These are phyloP conservation scores for Berberis thunbergii DNA, from an alignment of 164 flowering plant species.

Conservation along the genomic window DNA sequence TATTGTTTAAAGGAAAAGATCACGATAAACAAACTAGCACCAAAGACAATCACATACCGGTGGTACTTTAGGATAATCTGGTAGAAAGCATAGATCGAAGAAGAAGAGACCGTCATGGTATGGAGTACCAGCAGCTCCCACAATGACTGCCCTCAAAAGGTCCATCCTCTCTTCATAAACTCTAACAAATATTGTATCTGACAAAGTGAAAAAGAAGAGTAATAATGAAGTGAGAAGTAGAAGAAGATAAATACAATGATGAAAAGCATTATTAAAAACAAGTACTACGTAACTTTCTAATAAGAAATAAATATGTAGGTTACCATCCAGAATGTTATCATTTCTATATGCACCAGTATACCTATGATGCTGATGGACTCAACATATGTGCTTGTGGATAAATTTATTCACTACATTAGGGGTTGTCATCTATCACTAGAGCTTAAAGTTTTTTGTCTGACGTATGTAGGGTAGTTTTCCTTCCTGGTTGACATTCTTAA, in stretches of 20 bases:
- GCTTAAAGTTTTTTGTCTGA: no score
- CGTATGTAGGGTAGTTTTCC: no score
- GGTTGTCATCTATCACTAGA: no score
- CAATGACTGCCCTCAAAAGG: slow-evolving; percentile 24
- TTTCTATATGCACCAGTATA: no score
- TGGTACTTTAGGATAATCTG: slow-evolving; percentile 22
- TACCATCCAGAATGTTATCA: no score
- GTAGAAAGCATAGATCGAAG: slow-evolving; percentile 21
- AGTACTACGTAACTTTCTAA: neutral
- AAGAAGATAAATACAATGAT: neutral
- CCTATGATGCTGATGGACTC: no score
- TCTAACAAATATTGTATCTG: slow-evolving; percentile 23
- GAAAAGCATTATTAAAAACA: neutral
- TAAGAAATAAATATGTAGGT: no score
- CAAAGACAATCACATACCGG: slow-evolving; percentile 30
- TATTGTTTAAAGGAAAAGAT: neutral
- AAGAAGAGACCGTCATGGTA: slow-evolving; percentile 26
- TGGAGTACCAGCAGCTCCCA: slow-evolving; percentile 24
- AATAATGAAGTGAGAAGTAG: neutral
- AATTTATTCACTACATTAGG: no score
- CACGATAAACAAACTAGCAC: neutral
- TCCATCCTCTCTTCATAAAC: slow-evolving; percentile 26
- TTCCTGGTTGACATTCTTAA: neutral
- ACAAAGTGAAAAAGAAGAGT: neutral
- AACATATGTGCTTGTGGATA: no score